phyloP scores from a whole-genome alignment of 2,329 filamentous ascomycete species.

The Aureobasidium sp. region DNA sequence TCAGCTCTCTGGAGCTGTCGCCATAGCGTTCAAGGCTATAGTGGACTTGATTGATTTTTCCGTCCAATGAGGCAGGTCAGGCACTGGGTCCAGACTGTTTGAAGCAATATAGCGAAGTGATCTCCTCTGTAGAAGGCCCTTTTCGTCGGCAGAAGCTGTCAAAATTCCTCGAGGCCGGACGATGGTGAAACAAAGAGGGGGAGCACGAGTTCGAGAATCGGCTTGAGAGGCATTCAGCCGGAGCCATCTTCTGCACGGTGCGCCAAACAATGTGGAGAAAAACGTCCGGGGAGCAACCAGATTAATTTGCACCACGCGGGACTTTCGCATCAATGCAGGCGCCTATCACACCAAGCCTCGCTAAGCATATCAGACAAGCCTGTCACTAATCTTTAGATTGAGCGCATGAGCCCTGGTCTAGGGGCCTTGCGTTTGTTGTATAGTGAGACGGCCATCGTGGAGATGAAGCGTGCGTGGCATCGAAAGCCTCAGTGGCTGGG shows the following conservation, averaged over 20 bases:
- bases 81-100: neutral
- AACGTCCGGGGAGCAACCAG: neutral
- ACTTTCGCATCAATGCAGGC: neutral
- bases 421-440: slow-evolving; percentile 1
- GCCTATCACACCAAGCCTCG: slow-evolving; percentile 13
- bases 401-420: neutral
- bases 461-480: slow-evolving; percentile 12
- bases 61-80: neutral
- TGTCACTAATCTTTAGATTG: neutral
- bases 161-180: neutral
- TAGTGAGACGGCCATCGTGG: slow-evolving; percentile 4
- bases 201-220: neutral
- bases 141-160: slow-evolving; percentile 2
- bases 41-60: neutral
- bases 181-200: slow-evolving; percentile 14
- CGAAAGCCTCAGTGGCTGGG: slow-evolving; percentile 5
- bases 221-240: neutral
- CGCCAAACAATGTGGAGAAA: slow-evolving; percentile 8
- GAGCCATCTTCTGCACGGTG: neutral
- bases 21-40: neutral
- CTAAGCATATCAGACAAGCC: slow-evolving; percentile 10
- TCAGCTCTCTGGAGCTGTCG: neutral
- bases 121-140: slow-evolving; percentile 5
- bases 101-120: neutral
- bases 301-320: slow-evolving; percentile 8